These are phyloP conservation scores for Diaporthe nobilis DNA, from an alignment of 2,329 filamentous ascomycete genomes.

Conservation along the genomic window DNA sequence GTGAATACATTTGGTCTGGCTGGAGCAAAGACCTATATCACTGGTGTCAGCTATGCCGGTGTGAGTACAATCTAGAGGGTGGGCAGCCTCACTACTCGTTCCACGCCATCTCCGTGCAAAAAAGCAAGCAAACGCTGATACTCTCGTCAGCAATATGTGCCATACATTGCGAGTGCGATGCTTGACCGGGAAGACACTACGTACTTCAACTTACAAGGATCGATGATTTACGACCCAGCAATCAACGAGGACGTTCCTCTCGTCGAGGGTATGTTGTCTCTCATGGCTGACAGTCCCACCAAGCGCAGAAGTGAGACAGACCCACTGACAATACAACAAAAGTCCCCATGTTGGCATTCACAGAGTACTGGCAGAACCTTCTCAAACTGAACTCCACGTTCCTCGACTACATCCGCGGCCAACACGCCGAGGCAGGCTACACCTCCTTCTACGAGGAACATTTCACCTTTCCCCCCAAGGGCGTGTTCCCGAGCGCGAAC, in stretches of 20 bases:
- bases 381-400: conserved; percentile 43
- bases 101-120: too few species aligned
- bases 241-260: conserved; percentile 63
- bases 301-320: background rate
- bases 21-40: conserved; percentile 67
- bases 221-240: conserved; percentile 77
- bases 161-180: conserved; percentile 69
- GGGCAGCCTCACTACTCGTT: too few species aligned
- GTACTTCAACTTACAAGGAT: conserved; percentile 53
- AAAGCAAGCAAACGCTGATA: background rate
- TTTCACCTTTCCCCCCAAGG: conserved; percentile 45
- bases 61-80: background rate
- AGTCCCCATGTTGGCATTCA: conserved; percentile 20
- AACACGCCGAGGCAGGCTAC: conserved; percentile 68
- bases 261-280: conserved; percentile 20
- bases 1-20: conserved; percentile 67
- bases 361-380: conserved; percentile 14
- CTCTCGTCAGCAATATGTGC: conserved; percentile 58
- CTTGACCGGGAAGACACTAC: conserved; percentile 58
- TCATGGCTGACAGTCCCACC: background rate
- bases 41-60: conserved; percentile 68
- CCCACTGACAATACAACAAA: too few species aligned
- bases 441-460: conserved; percentile 65
- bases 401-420: conserved; percentile 57
- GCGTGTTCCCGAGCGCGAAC: conserved; percentile 22